Evolutionary conservation across 2,329 filamentous ascomycete species (phyloP).

Genomic region (Chrysosporium queenslandicum): DNA sequence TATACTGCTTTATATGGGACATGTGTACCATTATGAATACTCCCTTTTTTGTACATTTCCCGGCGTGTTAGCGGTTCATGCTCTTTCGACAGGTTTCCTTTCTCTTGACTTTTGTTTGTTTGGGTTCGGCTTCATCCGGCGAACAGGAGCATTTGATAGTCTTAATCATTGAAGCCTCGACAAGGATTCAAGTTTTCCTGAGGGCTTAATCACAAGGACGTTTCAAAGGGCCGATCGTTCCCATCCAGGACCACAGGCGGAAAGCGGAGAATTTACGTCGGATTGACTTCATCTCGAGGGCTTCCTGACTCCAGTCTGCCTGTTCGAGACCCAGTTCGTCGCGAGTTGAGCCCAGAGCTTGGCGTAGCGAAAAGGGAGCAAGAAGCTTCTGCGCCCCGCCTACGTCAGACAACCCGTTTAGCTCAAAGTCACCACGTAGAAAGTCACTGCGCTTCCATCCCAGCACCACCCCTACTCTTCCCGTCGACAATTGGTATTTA

Average conservation of each 20-base stretch:
- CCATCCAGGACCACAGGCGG: background rate
- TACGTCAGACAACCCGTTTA: slow-evolving; percentile 15
- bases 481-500: background rate
- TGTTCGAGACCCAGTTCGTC: background rate
- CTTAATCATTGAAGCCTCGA: background rate
- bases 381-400: slow-evolving; percentile 12
- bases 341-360: background rate
- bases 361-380: background rate
- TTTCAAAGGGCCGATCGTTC: too few species aligned
- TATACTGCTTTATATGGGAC: background rate
- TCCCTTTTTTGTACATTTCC: slow-evolving; percentile 2
- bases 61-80: slow-evolving; percentile 1
- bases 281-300: slow-evolving; percentile 4
- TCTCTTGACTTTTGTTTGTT: too few species aligned
- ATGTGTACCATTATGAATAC: background rate
- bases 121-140: background rate
- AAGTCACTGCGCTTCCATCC: too few species aligned
- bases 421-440: slow-evolving; percentile 9
- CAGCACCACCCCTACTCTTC: background rate
- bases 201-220: too few species aligned
- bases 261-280: slow-evolving; percentile 10
- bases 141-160: slow-evolving; percentile 3
- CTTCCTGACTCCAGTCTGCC: background rate
- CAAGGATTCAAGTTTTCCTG: background rate
- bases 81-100: background rate